Conservation (phyloP, 768 basidiomycete genomes). For the Suillus variegatus region DNA sequence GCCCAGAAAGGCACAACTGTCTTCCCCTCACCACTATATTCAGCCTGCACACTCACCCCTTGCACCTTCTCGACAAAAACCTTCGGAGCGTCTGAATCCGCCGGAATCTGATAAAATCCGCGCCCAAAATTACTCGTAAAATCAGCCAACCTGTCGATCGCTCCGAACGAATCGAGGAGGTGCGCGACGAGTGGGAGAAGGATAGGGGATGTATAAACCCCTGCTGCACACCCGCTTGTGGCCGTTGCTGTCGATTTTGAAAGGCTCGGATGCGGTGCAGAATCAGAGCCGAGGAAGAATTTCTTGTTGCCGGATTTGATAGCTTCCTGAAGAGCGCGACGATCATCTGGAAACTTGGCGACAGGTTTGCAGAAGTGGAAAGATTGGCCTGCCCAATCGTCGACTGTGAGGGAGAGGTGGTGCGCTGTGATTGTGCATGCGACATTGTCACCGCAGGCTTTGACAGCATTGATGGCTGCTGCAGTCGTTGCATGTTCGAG, state of each 20-base stretch:
- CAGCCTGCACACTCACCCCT: conserved; percentile 43
- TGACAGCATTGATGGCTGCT: conserved; percentile 86
- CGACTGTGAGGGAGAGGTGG: conserved; percentile 90
- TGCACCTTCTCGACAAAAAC: conserved; percentile 47
- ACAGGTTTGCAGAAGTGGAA: conserved; percentile 98
- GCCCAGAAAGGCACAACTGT: conserved; percentile 85
- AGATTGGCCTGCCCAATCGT: conserved; percentile 95
- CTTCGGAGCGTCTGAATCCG: conserved; percentile 30
- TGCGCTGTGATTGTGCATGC: conserved; percentile 98
- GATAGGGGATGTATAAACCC: conserved; percentile 93
- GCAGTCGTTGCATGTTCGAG: conserved; percentile 96
- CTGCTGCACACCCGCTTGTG: conserved; percentile 82
- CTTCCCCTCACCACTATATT: conserved; percentile 46
- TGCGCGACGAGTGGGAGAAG: conserved; percentile 89
- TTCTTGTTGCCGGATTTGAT: conserved; percentile 63
- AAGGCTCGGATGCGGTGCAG: conserved; percentile 83
- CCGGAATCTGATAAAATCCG: conserved; percentile 64
- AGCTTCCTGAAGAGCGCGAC: conserved; percentile 76
- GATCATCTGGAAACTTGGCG: conserved; percentile 93
- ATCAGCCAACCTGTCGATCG: conserved; percentile 75
- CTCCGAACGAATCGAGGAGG: conserved; percentile 83
- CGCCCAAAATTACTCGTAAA: conserved; percentile 84
- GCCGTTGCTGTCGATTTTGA: conserved; percentile 73
- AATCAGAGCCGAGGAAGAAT: conserved; percentile 79
- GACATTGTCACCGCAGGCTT: conserved; percentile 75